A percentile compares a stretch with the other conserved stretches of the same genome.
Evolutionary conservation across 345 rosid genomes (phyloP).

Genomic region (Gossypium rotundifolium): DNA sequence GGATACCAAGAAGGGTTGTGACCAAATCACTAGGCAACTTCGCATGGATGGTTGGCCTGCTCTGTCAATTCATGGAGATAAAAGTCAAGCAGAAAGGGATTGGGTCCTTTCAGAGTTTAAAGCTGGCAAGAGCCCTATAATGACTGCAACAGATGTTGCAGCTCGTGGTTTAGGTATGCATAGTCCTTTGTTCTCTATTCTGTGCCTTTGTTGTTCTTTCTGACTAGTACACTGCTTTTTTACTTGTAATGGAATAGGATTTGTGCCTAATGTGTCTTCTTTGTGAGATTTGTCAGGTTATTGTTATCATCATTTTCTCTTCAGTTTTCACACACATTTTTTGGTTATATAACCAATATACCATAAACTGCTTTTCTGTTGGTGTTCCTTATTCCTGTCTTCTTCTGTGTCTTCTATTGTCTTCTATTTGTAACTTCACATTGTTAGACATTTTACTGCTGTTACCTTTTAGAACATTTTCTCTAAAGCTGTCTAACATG

Average conservation of each 20-base stretch:
- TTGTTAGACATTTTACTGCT: no score
- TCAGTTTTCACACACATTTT: background rate
- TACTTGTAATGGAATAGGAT: background rate
- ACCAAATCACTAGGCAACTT: constrained; percentile 93
- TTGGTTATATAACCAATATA: background rate
- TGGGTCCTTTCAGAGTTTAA: constrained; percentile 99
- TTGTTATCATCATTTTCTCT: background rate
- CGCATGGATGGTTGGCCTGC: constrained; percentile 99
- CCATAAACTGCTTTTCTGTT: background rate
- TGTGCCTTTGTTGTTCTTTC: background rate
- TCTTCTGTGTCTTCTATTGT: background rate
- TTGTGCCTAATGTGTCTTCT: background rate
- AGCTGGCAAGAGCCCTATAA: constrained; percentile 95
- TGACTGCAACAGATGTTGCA: constrained; percentile 99
- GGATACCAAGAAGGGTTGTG: constrained; percentile 98
- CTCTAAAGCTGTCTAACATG: no score
- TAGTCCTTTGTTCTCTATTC: constrained; percentile 4
- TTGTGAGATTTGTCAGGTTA: background rate
- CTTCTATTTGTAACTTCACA: background rate
- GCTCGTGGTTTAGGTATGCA: constrained; percentile 94
- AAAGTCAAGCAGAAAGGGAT: constrained; percentile 99
- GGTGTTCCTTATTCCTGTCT: background rate
- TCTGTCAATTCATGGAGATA: constrained; percentile 95
- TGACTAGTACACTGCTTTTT: background rate
- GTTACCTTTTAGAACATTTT: no score